Evolutionary conservation across 192 early-diverging fungal species (phyloP).

Genomic region (Funneliformis geosporum): DNA sequence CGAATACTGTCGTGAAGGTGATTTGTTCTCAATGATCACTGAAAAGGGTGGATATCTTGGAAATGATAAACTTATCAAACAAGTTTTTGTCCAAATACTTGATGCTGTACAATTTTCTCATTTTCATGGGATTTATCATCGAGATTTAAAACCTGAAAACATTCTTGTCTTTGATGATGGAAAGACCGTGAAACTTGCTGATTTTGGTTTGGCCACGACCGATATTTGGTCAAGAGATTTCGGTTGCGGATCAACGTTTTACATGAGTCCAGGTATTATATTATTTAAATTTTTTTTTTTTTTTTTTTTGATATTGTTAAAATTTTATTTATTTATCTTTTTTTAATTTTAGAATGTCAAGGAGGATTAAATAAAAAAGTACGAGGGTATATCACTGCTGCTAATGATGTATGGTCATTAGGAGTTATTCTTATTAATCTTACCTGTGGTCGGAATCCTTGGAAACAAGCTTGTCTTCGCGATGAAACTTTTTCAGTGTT

Average conservation of each 20-base stretch:
- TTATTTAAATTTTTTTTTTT: not conserved
- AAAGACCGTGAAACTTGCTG: constrained; percentile 82
- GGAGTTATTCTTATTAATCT: constrained; percentile 90
- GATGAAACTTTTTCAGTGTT: constrained; percentile 59
- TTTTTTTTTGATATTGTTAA: not conserved
- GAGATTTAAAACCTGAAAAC: constrained; percentile 84
- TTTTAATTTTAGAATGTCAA: constrained; percentile 53
- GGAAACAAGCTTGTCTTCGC: constrained; percentile 67
- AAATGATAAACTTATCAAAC: constrained; percentile 74
- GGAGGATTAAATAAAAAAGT: constrained; percentile 66
- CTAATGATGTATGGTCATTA: constrained; percentile 88
- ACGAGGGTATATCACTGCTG: constrained; percentile 57
- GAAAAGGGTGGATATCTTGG: constrained; percentile 68
- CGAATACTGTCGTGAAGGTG: constrained; percentile 83
- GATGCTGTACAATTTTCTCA: constrained; percentile 78
- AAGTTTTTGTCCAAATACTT: constrained; percentile 82
- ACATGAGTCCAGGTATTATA: constrained; percentile 57
- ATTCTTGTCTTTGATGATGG: constrained; percentile 63
- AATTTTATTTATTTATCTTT: constrained; percentile 4
- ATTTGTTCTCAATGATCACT: constrained; percentile 93
- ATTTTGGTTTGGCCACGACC: constrained; percentile 90
- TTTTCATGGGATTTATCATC: constrained; percentile 66
- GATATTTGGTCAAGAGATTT: constrained; percentile 65
- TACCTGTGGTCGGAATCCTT: constrained; percentile 80
- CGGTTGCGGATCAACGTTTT: constrained; percentile 65